Evolutionary conservation across 306 rosid genomes (phyloP).

Genomic region (Dryas drummondii): DNA sequence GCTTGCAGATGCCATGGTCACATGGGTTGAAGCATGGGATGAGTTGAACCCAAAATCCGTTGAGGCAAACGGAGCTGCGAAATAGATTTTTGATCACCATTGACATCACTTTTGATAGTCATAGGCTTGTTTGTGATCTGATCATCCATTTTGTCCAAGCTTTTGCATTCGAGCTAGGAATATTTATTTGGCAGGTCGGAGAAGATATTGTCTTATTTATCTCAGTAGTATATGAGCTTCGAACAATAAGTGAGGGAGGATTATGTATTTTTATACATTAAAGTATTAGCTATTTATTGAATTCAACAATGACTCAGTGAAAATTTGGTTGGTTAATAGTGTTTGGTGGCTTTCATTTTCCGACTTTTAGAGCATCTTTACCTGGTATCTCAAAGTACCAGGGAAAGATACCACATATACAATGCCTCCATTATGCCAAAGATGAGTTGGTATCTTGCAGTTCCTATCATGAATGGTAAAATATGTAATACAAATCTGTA

Average conservation of each 20-base stretch:
- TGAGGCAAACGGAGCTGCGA: constrained; percentile 19
- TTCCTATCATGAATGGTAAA: no score
- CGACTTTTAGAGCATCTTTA: not conserved
- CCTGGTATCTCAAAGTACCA: not conserved
- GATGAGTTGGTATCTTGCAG: not conserved
- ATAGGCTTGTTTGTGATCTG: constrained; percentile 13
- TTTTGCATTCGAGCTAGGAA: constrained; percentile 30
- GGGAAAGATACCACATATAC: not conserved
- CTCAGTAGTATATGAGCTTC: constrained; percentile 15
- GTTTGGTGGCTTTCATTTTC: not conserved
- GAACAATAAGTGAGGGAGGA: constrained; percentile 31
- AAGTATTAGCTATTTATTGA: constrained; percentile 24
- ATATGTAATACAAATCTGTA: no score
- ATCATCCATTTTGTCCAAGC: constrained; percentile 32
- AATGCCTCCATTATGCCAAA: not conserved
- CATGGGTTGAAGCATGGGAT: constrained; percentile 90
- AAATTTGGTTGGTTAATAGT: not conserved
- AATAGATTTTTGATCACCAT: constrained; percentile 30
- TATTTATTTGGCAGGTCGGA: constrained; percentile 35
- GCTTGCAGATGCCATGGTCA: constrained; percentile 80
- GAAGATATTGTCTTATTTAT: constrained; percentile 25
- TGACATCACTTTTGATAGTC: constrained; percentile 23
- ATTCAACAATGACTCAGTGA: not conserved
- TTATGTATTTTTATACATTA: constrained; percentile 15
- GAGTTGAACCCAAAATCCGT: constrained; percentile 50